These are phyloP conservation scores for Nemania abortiva DNA, from an alignment of 2,329 filamentous ascomycete genomes.

Conservation along the genomic window DNA sequence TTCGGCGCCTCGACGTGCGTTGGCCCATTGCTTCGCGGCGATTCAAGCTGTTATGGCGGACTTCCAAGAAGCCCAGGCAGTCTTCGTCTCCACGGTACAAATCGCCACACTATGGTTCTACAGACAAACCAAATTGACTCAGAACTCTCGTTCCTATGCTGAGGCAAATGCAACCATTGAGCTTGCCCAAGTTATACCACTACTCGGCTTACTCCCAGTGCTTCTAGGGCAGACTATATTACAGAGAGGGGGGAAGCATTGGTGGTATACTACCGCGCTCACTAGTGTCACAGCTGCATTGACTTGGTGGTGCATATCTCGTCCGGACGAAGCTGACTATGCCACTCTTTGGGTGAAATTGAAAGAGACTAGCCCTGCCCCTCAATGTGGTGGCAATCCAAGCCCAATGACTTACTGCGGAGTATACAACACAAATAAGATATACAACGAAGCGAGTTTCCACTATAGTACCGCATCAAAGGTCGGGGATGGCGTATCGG, in stretches of 20 bases:
- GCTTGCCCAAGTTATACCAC: neutral
- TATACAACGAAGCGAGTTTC: neutral
- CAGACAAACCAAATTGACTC: neutral
- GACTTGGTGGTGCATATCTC: neutral
- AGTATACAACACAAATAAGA: neutral
- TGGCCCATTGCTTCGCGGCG: neutral
- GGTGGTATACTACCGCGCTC: conserved; percentile 16
- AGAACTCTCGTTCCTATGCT: neutral
- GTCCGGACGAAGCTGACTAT: neutral
- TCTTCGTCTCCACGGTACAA: conserved; percentile 17
- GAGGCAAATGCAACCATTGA: neutral
- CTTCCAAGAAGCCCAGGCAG: conserved; percentile 19
- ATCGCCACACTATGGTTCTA: conserved; percentile 11
- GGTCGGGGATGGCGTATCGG: neutral
- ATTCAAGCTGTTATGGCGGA: neutral
- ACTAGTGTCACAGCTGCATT: neutral
- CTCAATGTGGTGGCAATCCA: neutral
- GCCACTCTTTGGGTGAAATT: neutral
- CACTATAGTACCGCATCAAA: neutral
- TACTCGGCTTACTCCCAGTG: neutral
- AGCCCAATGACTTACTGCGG: neutral
- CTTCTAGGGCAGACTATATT: conserved; percentile 10
- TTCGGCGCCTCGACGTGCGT: neutral
- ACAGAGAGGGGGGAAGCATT: conserved; percentile 1
- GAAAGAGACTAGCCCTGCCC: neutral